A percentile compares a stretch with the other conserved stretches of the same genome.
These are phyloP conservation scores for Podila verticillata DNA, from an alignment of 192 early-diverging fungal genomes.

Conservation along the genomic window DNA sequence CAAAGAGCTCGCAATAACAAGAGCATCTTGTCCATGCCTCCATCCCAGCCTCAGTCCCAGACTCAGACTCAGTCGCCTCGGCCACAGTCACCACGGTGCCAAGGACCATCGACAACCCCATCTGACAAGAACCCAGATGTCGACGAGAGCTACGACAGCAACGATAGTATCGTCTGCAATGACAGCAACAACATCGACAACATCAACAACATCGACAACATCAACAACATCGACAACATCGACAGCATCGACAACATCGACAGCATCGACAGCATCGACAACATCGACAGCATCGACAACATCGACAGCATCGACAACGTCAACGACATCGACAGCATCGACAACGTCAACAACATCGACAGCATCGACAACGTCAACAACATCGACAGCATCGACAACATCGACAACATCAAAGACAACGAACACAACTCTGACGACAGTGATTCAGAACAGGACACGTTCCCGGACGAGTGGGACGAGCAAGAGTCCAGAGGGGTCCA, in stretches of 20 bases:
- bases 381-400: not conserved
- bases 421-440: no score
- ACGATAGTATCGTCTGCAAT: not conserved
- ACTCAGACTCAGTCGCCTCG: no score
- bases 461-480: slow-evolving; percentile 13
- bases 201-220: not conserved
- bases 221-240: no score
- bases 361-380: not conserved
- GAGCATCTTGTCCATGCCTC: no score
- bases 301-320: not conserved
- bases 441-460: not conserved
- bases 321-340: not conserved
- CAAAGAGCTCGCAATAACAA: not conserved
- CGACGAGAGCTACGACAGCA: not conserved
- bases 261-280: not conserved
- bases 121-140: not conserved
- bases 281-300: not conserved
- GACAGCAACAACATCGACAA: not conserved
- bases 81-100: no score
- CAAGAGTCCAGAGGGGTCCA: slow-evolving; percentile 48
- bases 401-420: no score
- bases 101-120: no score
- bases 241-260: no score
- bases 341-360: not conserved
- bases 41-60: no score